phyloP scores from a whole-genome alignment of 306 rosid genomes.

The Fragaria nilgerrensis region DNA sequence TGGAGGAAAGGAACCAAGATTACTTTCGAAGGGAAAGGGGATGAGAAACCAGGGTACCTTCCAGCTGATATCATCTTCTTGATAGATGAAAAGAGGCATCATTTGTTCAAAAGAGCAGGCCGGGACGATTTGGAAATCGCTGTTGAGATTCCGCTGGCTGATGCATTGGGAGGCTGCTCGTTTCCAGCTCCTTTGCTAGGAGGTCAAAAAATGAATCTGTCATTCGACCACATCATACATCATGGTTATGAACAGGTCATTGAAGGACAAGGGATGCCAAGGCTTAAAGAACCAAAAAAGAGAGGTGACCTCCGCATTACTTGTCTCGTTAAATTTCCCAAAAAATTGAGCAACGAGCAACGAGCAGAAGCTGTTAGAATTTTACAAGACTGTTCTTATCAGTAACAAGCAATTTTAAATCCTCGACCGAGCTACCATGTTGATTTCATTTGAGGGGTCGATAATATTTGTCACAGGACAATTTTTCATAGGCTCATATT shows the following conservation, averaged over 20 bases:
- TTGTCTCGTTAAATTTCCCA: slow-evolving; percentile 64
- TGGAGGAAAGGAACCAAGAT: slow-evolving; percentile 88
- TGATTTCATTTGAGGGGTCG: neutral
- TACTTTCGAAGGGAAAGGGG: slow-evolving; percentile 82
- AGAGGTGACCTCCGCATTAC: slow-evolving; percentile 75
- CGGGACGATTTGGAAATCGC: slow-evolving; percentile 59
- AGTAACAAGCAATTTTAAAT: neutral
- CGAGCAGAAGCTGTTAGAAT: slow-evolving; percentile 54
- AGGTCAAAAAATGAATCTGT: slow-evolving; percentile 58
- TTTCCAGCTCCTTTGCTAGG: slow-evolving; percentile 70
- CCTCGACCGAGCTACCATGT: neutral
- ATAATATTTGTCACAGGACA: neutral
- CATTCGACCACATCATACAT: slow-evolving; percentile 55
- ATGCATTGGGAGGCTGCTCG: slow-evolving; percentile 80
- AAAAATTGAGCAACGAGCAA: slow-evolving; percentile 47
- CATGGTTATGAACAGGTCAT: slow-evolving; percentile 71
- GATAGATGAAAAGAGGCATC: slow-evolving; percentile 70
- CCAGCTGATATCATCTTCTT: slow-evolving; percentile 73
- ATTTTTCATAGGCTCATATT: neutral
- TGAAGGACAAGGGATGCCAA: slow-evolving; percentile 83
- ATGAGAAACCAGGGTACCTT: slow-evolving; percentile 88
- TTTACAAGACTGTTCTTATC: slow-evolving; percentile 51
- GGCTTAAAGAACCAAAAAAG: slow-evolving; percentile 36
- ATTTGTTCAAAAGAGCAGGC: slow-evolving; percentile 59
- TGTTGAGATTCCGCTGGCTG: slow-evolving; percentile 62